Conservation (phyloP, 179 eudicot genomes). For the Patellifolia procumbens region DNA sequence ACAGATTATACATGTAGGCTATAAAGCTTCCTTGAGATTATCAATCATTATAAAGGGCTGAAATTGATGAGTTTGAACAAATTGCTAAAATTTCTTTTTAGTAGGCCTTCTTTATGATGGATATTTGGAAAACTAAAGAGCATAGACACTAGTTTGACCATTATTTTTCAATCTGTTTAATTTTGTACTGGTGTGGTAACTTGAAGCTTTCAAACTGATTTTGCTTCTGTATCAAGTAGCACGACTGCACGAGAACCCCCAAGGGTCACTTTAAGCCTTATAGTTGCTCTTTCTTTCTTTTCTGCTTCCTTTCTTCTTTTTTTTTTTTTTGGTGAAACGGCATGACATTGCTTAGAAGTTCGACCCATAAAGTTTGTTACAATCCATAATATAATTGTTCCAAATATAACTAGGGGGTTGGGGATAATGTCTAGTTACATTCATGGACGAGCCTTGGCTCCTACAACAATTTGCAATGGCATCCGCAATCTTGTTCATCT, state of each 20-base stretch:
- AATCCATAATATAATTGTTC: too few relatives aligned
- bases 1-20: constrained; percentile 3
- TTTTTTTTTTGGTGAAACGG: too few relatives aligned
- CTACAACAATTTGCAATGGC: too few relatives aligned
- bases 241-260: background rate
- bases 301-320: background rate
- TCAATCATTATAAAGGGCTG: constrained; percentile 15
- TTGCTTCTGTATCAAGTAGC: background rate
- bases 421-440: too few relatives aligned
- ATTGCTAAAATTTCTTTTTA: constrained; percentile 5
- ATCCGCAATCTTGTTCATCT: too few relatives aligned
- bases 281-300: background rate
- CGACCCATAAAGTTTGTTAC: too few relatives aligned
- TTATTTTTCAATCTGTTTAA: background rate
- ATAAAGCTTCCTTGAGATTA: background rate
- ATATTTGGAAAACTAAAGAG: background rate
- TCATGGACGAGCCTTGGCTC: too few relatives aligned
- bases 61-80: constrained; percentile 19
- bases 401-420: too few relatives aligned
- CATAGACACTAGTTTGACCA: background rate
- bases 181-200: background rate
- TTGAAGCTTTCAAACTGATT: background rate
- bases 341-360: too few relatives aligned
- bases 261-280: background rate
- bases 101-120: background rate